A percentile compares a stretch with the other conserved stretches of the same genome.
phyloP scores from a whole-genome alignment of 345 rosid genomes.

The Hirschfeldia incana region DNA sequence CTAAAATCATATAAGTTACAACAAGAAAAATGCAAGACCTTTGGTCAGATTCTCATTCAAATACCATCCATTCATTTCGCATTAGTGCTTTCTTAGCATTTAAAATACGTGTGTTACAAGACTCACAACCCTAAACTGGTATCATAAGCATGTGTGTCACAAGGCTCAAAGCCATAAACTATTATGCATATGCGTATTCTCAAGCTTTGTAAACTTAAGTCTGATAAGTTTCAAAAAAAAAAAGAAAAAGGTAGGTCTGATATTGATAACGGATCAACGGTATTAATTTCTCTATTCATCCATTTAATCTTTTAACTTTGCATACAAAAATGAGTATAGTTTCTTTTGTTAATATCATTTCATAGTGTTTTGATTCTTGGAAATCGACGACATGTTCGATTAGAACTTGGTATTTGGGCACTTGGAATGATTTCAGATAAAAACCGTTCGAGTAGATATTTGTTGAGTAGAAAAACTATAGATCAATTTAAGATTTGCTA shows the following conservation, averaged over 20 bases:
- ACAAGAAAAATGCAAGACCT: conserved; percentile 3
- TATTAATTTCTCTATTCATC: neutral
- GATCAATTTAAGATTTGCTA: neutral
- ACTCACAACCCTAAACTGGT: neutral
- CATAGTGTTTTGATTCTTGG: neutral
- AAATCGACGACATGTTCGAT: neutral
- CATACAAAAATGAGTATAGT: neutral
- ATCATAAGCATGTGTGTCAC: neutral
- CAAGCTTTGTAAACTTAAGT: neutral
- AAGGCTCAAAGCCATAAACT: neutral
- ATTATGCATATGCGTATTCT: neutral
- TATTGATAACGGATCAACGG: neutral
- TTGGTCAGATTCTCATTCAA: neutral
- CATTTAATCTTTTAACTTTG: too few relatives aligned
- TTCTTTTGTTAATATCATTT: neutral
- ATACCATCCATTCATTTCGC: neutral
- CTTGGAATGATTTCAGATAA: neutral
- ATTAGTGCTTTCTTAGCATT: neutral
- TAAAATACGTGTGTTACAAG: neutral
- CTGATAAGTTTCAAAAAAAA: neutral
- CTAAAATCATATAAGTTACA: neutral
- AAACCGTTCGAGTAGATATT: neutral
- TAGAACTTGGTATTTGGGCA: neutral
- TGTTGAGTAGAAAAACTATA: neutral
- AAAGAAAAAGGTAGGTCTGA: neutral